These are phyloP conservation scores for Aphanomyces euteiches DNA, from an alignment of 352 stramenopile species.

Conservation along the genomic window DNA sequence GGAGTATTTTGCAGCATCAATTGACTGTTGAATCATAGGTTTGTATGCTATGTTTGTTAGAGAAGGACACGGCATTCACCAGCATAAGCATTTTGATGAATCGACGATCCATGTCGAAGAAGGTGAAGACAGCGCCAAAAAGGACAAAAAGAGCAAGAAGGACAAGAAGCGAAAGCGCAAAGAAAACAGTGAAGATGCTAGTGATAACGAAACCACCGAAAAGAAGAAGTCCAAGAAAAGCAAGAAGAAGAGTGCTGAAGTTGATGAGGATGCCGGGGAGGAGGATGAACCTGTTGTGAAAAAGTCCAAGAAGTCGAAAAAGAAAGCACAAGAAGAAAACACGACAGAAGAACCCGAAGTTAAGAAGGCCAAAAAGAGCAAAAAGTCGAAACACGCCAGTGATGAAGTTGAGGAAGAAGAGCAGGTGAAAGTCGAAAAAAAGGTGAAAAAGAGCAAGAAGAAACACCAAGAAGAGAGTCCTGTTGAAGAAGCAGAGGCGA, in stretches of 20 bases:
- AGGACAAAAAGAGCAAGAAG: conserved; percentile 35
- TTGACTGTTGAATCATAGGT: conserved; percentile 31
- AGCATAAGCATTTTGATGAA: conserved; percentile 81
- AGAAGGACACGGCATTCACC: conserved; percentile 64
- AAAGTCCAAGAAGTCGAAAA: conserved; percentile 29
- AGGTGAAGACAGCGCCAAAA: conserved; percentile 30
- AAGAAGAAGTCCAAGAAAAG: conserved; percentile 37
- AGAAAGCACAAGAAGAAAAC: conserved; percentile 3
- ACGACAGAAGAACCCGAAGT: conserved; percentile 9
- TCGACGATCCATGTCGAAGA: conserved; percentile 18
- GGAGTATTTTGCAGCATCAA: conserved; percentile 6
- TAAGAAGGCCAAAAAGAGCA: conserved; percentile 29
- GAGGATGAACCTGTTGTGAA: conserved; percentile 3
- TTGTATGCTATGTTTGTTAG: conserved; percentile 85
- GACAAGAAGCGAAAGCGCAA: conserved; percentile 37
- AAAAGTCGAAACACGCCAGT: conserved; percentile 31
- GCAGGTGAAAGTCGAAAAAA: neutral
- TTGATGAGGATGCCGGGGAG: neutral
- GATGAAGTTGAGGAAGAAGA: neutral
- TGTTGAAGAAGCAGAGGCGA: conserved; percentile 32
- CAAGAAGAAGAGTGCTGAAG: conserved; percentile 22
- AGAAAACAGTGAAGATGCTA: conserved; percentile 26
- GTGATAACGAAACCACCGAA: conserved; percentile 13
- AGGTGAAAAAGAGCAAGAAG: conserved; percentile 33
- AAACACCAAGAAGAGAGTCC: conserved; percentile 12